Percentiles rank a stretch among this genome's conserved stretches.
Conservation (phyloP, 305 asterid species). For the Ilex paraguariensis region DNA sequence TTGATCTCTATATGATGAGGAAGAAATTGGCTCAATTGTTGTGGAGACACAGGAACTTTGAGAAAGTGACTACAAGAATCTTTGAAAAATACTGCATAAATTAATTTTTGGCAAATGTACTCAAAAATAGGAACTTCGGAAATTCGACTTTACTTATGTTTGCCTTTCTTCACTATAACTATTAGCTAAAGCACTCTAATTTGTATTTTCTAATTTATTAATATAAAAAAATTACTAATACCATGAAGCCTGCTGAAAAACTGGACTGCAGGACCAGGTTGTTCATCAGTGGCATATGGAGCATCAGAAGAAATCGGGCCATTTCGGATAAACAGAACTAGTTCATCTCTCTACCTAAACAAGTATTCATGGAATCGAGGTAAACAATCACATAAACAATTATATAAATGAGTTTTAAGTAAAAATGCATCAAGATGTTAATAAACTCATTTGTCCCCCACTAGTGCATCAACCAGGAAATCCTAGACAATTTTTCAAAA, state of each 20-base stretch:
- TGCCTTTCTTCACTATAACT: not conserved
- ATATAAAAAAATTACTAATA: no score
- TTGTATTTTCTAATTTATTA: not conserved
- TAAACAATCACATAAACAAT: constrained; percentile 1
- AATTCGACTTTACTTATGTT: not conserved
- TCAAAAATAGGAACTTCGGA: not conserved
- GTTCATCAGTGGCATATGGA: constrained; percentile 82
- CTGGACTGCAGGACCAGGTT: constrained; percentile 70
- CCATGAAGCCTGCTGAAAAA: not conserved
- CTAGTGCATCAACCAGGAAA: no score
- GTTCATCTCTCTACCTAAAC: constrained; percentile 55
- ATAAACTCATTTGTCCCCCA: no score
- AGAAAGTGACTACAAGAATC: no score
- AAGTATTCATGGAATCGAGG: constrained; percentile 62
- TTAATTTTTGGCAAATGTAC: not conserved
- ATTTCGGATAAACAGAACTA: constrained; percentile 51
- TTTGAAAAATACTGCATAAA: not conserved
- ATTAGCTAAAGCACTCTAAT: no score
- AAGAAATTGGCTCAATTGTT: no score
- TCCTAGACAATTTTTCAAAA: no score
- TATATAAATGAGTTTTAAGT: no score
- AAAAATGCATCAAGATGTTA: no score
- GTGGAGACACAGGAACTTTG: no score
- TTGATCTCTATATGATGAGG: no score
- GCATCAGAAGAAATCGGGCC: constrained; percentile 89